phyloP scores from a whole-genome alignment of 2,329 filamentous ascomycete species.

The Pseudogymnoascus sp. region DNA sequence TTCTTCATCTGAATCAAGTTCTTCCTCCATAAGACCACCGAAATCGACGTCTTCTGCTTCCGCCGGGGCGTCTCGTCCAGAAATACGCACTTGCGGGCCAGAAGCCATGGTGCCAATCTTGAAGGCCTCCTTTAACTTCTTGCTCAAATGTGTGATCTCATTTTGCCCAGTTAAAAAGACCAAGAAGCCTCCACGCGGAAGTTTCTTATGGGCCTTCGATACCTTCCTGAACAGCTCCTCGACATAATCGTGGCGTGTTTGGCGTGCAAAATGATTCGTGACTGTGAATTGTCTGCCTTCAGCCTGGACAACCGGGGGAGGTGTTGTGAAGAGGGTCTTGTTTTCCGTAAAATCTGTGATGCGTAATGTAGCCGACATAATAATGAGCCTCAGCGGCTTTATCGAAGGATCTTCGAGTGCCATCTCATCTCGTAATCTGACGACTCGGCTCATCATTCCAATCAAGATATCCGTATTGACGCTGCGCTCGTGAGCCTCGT shows the following conservation, averaged over 20 bases:
- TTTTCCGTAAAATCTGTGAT: slow-evolving; percentile 90
- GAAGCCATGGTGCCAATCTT: slow-evolving; percentile 37
- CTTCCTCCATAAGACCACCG: slow-evolving; percentile 52
- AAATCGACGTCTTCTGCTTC: slow-evolving; percentile 86
- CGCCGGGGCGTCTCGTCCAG: slow-evolving; percentile 67
- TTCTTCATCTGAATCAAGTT: slow-evolving; percentile 49
- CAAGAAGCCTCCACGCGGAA: slow-evolving; percentile 83
- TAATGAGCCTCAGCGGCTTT: slow-evolving; percentile 81
- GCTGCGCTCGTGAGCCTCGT: slow-evolving; percentile 94
- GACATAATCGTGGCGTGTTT: slow-evolving; percentile 78
- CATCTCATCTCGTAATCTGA: slow-evolving; percentile 72
- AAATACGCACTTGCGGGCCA: slow-evolving; percentile 63
- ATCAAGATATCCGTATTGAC: slow-evolving; percentile 98
- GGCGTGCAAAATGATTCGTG: slow-evolving; percentile 77
- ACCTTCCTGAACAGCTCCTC: slow-evolving; percentile 88
- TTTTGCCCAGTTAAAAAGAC: slow-evolving; percentile 92
- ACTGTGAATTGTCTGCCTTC: slow-evolving; percentile 91
- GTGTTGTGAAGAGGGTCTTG: slow-evolving; percentile 62
- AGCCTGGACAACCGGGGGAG: slow-evolving; percentile 78
- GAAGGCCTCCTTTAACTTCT: slow-evolving; percentile 61
- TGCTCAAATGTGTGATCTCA: slow-evolving; percentile 80
- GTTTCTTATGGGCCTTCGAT: slow-evolving; percentile 75
- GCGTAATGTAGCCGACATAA: slow-evolving; percentile 94
- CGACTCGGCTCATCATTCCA: slow-evolving; percentile 89
- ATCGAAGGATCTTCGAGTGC: slow-evolving; percentile 60